Base-by-base conservation (phyloP, 106 monocot genomes). In the Narthecium ossifragum region DNA sequence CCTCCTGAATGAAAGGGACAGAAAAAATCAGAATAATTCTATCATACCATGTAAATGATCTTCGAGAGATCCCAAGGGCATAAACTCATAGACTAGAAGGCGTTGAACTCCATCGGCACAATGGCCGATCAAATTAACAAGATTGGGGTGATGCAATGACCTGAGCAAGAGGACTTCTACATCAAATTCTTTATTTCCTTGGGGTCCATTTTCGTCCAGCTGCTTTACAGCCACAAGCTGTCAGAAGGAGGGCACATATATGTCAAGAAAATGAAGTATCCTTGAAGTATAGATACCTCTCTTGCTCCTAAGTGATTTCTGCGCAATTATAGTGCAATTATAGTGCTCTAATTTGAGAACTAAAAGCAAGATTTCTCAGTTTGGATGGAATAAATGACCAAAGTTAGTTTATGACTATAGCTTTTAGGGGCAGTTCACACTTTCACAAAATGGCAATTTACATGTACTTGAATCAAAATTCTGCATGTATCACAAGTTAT, bases 71-170 rank as follows among this genome's bases (percentile, higher is more conserved):
- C 52, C 52, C 0, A 53, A 13, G 0, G 52, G 52, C 27, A 53
- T 53, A 53, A 53, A 53, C 29, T 53, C 52, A 53, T 53, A 53
- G 4, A 53, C 52, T 2, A 53, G 28, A 53, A 53, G 52, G 52
- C 52, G 52, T 29, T 53, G 52, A 13, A 28, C 52, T 26, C 52
- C 52, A 53, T 53, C 52, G 3, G 52, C 52, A 53, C 52, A 53
- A 53, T 53, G 29, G 26, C 52, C 52, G 29, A 53, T 53, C 28
- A 53, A 53, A 29, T 53, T 53, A 53, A 53, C 52, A 29, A 53
- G 52, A 28, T 53, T 53, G 12, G 52, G 9, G 52, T 53, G 52
- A 29, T 53, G 52, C 52, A 53, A 53, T 3, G 29, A 26, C 27
- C 52, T 53, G 28, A 53, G 52, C 52, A 53, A 28, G 52, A 53